Percentiles rank a stretch among this genome's conserved stretches.
These are phyloP conservation scores for Anisodus acutangulus DNA, from an alignment of 257 asterid species.

Conservation along the genomic window DNA sequence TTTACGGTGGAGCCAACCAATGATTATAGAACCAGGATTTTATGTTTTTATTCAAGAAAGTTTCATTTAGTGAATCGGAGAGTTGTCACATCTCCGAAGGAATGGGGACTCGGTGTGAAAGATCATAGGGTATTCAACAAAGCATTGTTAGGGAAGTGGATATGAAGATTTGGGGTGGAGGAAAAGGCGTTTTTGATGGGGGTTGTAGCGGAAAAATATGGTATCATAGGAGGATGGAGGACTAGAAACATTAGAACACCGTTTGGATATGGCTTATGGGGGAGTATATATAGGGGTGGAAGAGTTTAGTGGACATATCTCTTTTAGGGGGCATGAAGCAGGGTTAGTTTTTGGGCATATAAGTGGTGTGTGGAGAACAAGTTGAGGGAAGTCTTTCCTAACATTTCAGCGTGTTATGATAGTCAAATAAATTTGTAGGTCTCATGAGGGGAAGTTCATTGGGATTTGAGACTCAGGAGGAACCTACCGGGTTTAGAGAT, in stretches of 20 bases:
- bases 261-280: background rate
- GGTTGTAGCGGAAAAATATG: background rate
- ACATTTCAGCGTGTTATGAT: background rate
- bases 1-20: background rate
- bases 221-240: constrained; percentile 1
- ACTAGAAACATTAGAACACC: background rate
- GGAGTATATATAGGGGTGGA: background rate
- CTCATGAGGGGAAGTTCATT: background rate
- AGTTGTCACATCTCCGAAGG: background rate
- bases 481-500: background rate
- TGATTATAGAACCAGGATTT: constrained; percentile 13
- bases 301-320: background rate
- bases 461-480: background rate
- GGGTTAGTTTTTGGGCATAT: background rate
- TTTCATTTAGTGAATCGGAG: constrained; percentile 9
- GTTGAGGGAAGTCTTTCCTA: background rate
- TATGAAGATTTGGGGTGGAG: constrained; percentile 10
- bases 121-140: background rate
- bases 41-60: background rate
- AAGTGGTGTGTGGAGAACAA: background rate
- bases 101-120: background rate
- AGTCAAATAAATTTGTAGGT: background rate
- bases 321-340: background rate
- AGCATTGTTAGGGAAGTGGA: background rate
- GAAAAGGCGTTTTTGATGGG: background rate